Evolutionary conservation across 768 basidiomycete species (phyloP), one percentile per base, ranked within the genome.

Genomic region (Leccinum ochraceum): DNA sequence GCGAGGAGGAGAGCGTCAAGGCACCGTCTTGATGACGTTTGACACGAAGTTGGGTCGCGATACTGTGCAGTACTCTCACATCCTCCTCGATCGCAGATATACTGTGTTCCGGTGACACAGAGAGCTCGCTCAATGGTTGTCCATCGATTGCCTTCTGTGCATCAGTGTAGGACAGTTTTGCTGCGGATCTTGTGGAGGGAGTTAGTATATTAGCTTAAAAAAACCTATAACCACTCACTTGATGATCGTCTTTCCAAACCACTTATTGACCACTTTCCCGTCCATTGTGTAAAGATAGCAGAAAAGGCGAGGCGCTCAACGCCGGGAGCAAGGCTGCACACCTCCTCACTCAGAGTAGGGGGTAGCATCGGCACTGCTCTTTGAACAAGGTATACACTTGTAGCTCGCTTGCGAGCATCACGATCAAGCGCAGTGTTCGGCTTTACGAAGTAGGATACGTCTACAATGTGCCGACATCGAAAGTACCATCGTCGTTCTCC

Each of bases 301-400:
- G 94, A 92, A 80, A 98, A 97, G 2, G 95, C 86, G 32, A 99
- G 84, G 55, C 95, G 88, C 58, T 99, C 97, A 61, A 86, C 82
- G 10, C 89, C 90, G 6, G 95, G 94, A 60, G 86, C 81, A 58
- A 99, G 83, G 76, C 93, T 96, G 78, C 97, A 99, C 14, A 95
- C 81, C 67, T 95, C 87, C 74, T 98, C 95, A 69, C 89, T 92
- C 49, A 99, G 79, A n/a, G 88, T 81, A 28, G 94, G 94, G 2
- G 97, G 97, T 9, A 99, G 80, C 97, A 99, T 99, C 2, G 96
- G 95, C 13, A 98, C 96, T 22, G 90, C 87, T 57, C 96, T 87
- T 74, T 99, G 97, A 28, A 98, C 87, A 49, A 99, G 89, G 71
- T 98, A 98, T 52, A 99, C 97, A 67, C 92, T 95, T 2, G 95